phyloP scores from a whole-genome alignment of 2,329 filamentous ascomycete genomes.

The Penicillium polonicum region DNA sequence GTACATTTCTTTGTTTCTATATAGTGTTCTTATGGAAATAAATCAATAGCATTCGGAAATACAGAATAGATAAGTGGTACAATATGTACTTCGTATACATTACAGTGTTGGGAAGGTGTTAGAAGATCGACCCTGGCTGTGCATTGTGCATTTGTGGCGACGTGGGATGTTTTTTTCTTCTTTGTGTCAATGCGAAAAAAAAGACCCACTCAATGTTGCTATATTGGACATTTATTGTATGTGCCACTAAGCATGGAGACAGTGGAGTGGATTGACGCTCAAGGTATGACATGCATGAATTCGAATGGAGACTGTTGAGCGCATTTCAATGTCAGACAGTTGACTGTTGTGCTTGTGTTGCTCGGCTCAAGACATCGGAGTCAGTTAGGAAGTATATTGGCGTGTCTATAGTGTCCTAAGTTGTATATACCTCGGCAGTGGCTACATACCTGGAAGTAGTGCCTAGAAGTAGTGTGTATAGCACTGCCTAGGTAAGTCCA shows the following conservation, averaged over 20 bases:
- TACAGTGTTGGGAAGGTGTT: background rate
- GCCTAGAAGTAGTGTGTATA: background rate
- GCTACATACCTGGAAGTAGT: background rate
- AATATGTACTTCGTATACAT: background rate
- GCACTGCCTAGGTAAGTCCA: background rate
- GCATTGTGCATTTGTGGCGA: slow-evolving; percentile 3
- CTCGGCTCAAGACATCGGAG: slow-evolving; percentile 1
- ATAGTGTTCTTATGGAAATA: background rate
- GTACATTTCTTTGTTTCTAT: background rate
- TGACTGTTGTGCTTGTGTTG: slow-evolving; percentile 10
- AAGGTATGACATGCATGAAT: slow-evolving; percentile 27
- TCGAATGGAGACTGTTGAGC: slow-evolving; percentile 11
- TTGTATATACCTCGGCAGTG: background rate
- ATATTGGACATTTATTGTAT: background rate
- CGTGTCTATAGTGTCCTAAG: background rate
- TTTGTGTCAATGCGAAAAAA: background rate
- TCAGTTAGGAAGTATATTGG: background rate
- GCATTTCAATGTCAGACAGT: slow-evolving; percentile 3
- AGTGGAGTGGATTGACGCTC: slow-evolving; percentile 8
- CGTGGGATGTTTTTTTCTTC: slow-evolving; percentile 1
- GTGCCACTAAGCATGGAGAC: background rate
- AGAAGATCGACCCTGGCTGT: slow-evolving; percentile 5
- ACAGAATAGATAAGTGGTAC: background rate
- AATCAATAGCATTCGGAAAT: background rate
- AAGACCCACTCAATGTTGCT: background rate